Conservation (phyloP, 306 rosid genomes). For the Lithocarpus polystachyus region DNA sequence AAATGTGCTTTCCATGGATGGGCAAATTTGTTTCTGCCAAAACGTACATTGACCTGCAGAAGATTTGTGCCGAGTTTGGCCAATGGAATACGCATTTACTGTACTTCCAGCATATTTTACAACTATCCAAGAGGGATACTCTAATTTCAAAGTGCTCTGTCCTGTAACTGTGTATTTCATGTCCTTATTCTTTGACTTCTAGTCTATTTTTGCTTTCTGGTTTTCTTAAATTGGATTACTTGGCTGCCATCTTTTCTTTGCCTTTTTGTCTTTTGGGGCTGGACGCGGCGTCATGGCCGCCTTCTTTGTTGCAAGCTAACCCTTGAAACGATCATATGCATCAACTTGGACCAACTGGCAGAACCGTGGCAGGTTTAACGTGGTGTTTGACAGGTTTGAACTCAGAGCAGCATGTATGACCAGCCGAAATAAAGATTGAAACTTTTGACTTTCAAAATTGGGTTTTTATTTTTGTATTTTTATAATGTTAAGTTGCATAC, state of each 20-base stretch:
- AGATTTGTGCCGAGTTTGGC: too few relatives aligned
- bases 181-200: not conserved
- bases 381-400: not conserved
- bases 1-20: not conserved
- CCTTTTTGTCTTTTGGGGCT: too few relatives aligned
- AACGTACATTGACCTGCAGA: not conserved
- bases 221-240: not conserved
- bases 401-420: not conserved
- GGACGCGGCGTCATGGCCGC: too few relatives aligned
- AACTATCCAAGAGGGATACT: too few relatives aligned
- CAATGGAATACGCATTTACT: too few relatives aligned
- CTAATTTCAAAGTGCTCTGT: too few relatives aligned
- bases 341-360: not conserved
- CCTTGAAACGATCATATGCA: not conserved
- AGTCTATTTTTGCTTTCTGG: not conserved
- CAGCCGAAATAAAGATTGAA: not conserved
- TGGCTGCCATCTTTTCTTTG: too few relatives aligned
- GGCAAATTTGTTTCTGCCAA: not conserved
- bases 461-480: too few relatives aligned
- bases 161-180: not conserved
- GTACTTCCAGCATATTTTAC: too few relatives aligned
- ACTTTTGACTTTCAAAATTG: not conserved
- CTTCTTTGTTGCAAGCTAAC: not conserved
- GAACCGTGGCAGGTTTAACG: not conserved
- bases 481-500: too few relatives aligned